Evolutionary conservation across 495 filamentous ascomycete genomes (phyloP).

Genomic region (Parathielavia appendiculata): DNA sequence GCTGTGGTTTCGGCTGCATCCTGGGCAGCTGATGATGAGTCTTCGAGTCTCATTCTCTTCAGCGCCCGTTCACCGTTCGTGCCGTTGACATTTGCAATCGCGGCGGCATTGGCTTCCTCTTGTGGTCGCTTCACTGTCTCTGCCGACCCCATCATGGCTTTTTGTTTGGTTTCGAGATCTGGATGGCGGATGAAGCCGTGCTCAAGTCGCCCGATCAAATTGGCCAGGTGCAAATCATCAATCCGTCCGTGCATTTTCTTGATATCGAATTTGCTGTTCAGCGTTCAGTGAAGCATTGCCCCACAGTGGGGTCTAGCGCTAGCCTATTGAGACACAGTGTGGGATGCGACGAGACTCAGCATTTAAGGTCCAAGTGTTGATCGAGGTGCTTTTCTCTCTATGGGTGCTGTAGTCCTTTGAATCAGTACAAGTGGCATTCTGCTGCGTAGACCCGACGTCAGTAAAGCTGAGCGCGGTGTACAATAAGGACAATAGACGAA

Average conservation of each 20-base stretch:
- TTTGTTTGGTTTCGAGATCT: neutral
- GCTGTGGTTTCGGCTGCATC: conserved; percentile 14
- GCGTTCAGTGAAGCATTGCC: conserved; percentile 1
- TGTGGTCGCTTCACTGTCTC: conserved; percentile 21
- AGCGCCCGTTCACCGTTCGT: conserved; percentile 41
- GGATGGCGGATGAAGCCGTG: neutral
- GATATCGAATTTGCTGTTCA: neutral
- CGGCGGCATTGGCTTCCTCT: conserved; percentile 14
- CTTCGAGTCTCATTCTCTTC: conserved; percentile 57
- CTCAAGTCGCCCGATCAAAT: no score
- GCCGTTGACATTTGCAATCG: neutral
- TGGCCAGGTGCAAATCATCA: no score
- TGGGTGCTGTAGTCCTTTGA: no score
- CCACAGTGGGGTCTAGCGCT: conserved; percentile 23
- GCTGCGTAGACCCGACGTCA: no score
- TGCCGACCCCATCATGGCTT: conserved; percentile 20
- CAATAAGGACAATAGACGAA: no score
- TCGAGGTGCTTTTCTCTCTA: no score
- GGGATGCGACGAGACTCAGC: no score
- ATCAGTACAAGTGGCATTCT: no score
- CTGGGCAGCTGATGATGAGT: neutral
- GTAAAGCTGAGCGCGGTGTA: no score
- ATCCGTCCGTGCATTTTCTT: no score
- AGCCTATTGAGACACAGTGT: no score
- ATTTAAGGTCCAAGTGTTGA: no score